Evolutionary conservation across 495 filamentous ascomycete genomes (phyloP).

Genomic region (Darksidea phi): DNA sequence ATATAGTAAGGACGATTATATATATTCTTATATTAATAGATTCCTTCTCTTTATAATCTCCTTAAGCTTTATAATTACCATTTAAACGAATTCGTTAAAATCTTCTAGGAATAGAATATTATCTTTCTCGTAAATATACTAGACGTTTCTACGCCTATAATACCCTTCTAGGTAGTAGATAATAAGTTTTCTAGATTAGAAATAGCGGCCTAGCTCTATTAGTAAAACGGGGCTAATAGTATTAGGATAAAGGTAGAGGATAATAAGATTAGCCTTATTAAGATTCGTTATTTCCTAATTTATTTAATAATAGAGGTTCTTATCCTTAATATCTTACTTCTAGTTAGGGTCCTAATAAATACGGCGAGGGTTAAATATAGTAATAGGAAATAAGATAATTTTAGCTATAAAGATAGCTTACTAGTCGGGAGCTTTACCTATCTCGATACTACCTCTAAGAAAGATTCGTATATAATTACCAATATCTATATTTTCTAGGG

Average conservation of each 20-base stretch:
- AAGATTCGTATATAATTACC: constrained; percentile 9
- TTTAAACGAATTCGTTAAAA: constrained; percentile 7
- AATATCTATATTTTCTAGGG: constrained; percentile 19
- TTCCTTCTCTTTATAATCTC: constrained; percentile 17
- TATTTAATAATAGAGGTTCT: constrained; percentile 11
- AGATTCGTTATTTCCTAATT: constrained; percentile 14
- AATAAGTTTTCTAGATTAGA: constrained; percentile 6
- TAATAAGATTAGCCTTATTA: constrained; percentile 10
- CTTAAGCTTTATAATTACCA: constrained; percentile 7
- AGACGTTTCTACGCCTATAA: constrained; percentile 7
- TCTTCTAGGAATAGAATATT: constrained; percentile 10
- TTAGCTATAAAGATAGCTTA: constrained; percentile 7
- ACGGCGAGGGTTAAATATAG: constrained; percentile 5
- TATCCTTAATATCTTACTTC: constrained; percentile 15
- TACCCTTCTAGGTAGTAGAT: constrained; percentile 7
- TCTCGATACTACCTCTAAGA: constrained; percentile 8
- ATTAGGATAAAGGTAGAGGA: constrained; percentile 9
- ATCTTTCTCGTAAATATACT: constrained; percentile 8
- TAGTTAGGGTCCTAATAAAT: constrained; percentile 7
- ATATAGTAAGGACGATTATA: background rate
- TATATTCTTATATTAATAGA: background rate
- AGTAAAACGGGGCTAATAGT: constrained; percentile 11
- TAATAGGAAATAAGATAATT: constrained; percentile 10
- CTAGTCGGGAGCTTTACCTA: constrained; percentile 10
- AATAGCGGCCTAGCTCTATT: constrained; percentile 11